Percentiles rank a stretch among this genome's conserved stretches.
Evolutionary conservation across 768 basidiomycete genomes (phyloP).

Genomic region (Trametes meyenii): DNA sequence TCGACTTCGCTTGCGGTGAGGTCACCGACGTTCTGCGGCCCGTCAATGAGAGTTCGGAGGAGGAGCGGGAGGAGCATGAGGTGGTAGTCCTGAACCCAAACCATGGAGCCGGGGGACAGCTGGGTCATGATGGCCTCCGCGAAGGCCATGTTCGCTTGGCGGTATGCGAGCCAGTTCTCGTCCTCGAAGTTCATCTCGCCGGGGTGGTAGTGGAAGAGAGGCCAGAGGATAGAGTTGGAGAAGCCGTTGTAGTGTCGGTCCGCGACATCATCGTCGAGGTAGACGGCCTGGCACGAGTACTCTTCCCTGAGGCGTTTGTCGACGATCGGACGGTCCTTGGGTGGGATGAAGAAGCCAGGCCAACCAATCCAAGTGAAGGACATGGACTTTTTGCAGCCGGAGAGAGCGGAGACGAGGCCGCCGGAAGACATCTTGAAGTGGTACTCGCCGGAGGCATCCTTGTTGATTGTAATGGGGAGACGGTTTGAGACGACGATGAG

Average conservation of each 20-base stretch:
- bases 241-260: slow-evolving; percentile 98
- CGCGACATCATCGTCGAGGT: slow-evolving; percentile 97
- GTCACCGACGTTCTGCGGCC: slow-evolving; percentile 56
- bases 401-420: slow-evolving; percentile 94
- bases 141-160: slow-evolving; percentile 94
- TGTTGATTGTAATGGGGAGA: slow-evolving; percentile 93
- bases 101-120: slow-evolving; percentile 85
- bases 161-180: slow-evolving; percentile 97
- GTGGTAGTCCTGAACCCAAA: slow-evolving; percentile 99
- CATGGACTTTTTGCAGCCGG: slow-evolving; percentile 97
- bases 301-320: slow-evolving; percentile 93
- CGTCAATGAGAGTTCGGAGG: slow-evolving; percentile 85
- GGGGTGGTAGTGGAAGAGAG: slow-evolving; percentile 98
- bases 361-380: slow-evolving; percentile 98
- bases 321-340: slow-evolving; percentile 87
- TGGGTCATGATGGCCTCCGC: slow-evolving; percentile 86
- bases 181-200: slow-evolving; percentile 99
- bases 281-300: slow-evolving; percentile 96
- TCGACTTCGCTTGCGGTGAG: slow-evolving; percentile 63
- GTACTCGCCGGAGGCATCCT: slow-evolving; percentile 90
- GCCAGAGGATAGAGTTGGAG: slow-evolving; percentile 99
- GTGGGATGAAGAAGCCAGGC: slow-evolving; percentile 93
- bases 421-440: slow-evolving; percentile 99
- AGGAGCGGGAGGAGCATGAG: slow-evolving; percentile 98
- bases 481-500: slow-evolving; percentile 97